Evolutionary conservation across 495 filamentous ascomycete species (phyloP).

Genomic region (Penicillium atrosanguineum): DNA sequence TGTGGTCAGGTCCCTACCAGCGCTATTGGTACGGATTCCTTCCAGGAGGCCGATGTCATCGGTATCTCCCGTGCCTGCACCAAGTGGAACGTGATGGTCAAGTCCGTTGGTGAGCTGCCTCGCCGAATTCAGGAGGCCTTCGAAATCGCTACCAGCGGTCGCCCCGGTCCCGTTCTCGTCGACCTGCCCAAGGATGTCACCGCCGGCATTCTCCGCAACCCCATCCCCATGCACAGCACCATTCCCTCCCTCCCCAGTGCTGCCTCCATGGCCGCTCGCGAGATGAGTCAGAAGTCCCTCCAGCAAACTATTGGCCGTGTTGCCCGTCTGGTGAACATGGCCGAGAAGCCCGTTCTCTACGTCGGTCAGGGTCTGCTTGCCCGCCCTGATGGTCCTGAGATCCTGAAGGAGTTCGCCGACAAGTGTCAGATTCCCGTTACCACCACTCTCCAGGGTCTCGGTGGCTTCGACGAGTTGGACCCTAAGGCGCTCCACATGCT

Average conservation of each 20-base stretch:
- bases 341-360: conserved; percentile 61
- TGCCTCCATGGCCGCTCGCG: conserved; percentile 54
- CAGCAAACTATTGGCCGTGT: conserved; percentile 49
- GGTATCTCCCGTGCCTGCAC: conserved; percentile 61
- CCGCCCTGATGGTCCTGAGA: conserved; percentile 48
- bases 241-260: conserved; percentile 56
- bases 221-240: conserved; percentile 56
- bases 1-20: conserved; percentile 58
- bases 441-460: conserved; percentile 65
- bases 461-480: conserved; percentile 58
- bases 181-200: conserved; percentile 62
- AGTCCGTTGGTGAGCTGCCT: conserved; percentile 58
- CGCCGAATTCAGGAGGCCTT: conserved; percentile 61
- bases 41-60: conserved; percentile 64
- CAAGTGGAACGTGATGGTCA: conserved; percentile 66
- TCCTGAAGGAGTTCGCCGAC: conserved; percentile 56
- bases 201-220: conserved; percentile 48
- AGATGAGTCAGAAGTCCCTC: conserved; percentile 46
- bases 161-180: conserved; percentile 62
- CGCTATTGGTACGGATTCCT: conserved; percentile 59
- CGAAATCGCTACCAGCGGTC: conserved; percentile 58
- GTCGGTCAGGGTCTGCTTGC: conserved; percentile 59
- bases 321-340: conserved; percentile 53
- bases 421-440: conserved; percentile 60
- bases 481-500: conserved; percentile 62